A percentile compares a stretch with the other conserved stretches of the same genome.
phyloP scores from a whole-genome alignment of 164 flowering plant species.

The Dillenia turbinata region DNA sequence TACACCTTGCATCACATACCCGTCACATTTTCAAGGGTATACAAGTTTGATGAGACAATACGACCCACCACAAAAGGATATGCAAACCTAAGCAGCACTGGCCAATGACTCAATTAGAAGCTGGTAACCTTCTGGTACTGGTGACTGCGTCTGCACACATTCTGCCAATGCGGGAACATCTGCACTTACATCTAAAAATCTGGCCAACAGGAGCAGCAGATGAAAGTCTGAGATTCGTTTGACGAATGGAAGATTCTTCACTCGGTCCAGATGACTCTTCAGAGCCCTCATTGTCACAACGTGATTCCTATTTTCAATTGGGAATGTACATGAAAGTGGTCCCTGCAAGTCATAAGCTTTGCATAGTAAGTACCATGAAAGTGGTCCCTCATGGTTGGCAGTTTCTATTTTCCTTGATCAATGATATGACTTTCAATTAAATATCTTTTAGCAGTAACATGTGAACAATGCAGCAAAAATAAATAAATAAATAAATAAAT shows the following conservation, averaged over 20 bases:
- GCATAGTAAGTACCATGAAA: no score
- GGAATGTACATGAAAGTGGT: slow-evolving; percentile 72
- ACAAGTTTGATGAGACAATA: no score
- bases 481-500: no score
- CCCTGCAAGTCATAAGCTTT: slow-evolving; percentile 46
- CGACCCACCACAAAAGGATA: no score
- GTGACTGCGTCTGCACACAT: slow-evolving; percentile 51
- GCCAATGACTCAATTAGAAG: slow-evolving; percentile 82
- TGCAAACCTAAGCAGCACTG: slow-evolving; percentile 23
- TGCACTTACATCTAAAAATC: slow-evolving; percentile 53
- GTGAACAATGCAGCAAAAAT: no score
- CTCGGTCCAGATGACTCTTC: slow-evolving; percentile 65
- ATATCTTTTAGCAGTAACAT: no score
- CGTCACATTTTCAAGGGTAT: no score
- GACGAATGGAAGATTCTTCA: slow-evolving; percentile 65
- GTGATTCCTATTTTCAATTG: slow-evolving; percentile 66
- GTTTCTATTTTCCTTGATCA: no score
- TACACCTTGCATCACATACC: no score
- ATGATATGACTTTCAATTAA: no score
- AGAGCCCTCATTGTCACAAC: slow-evolving; percentile 55
- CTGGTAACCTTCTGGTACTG: slow-evolving; percentile 84
- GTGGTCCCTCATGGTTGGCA: no score
- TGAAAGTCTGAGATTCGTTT: slow-evolving; percentile 88
- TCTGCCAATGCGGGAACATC: slow-evolving; percentile 80
- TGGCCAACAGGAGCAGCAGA: slow-evolving; percentile 62